Base-by-base conservation (phyloP, 306 rosid species). In the Dalbergia oliveri region DNA sequence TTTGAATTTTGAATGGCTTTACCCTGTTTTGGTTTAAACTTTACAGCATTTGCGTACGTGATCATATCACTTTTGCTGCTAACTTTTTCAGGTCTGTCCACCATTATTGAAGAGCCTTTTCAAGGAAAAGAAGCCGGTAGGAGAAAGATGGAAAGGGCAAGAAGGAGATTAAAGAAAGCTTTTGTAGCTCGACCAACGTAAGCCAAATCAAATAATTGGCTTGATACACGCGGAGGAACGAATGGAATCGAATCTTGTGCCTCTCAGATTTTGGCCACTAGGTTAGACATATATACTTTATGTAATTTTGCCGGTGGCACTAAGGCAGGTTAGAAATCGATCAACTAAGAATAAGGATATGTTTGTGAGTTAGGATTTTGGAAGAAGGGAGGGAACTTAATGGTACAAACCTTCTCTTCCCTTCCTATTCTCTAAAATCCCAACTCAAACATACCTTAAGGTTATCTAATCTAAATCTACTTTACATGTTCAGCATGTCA, bases 51-150 rank as follows among this genome's bases (percentile, higher is more conserved):
- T 45, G 26, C 45, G 8, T 67, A 72, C 53, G 44, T 44, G 80
- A 66, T 16, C 33, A 69, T 82, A 49, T 80, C 35, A 78, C 70
- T 70, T 75, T 72, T 83, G 15, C 14, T 51, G 65, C 65, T 61
- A 33, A 47, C 34, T 63, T 84, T 90, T 85, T 72, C 89, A 91
- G 92, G 90, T 16, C 80, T 89, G 69, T 80, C 88, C 78, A 86
- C 91, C 86, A 87, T 88, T 71, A 75, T 74, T 19, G 90, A 86
- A 83, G 89, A 92, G 31, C 88, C 86, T 73, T 83, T 86, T 63
- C 10, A 44, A 35, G 71, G 18, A 45, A 87, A 83, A 76, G 91
- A 86, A 71, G 76, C 39, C 59, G 72, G 66, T 33, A 78, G 85
- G 81, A 84, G 89, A 79, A 91, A 80, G 84, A 72, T 66, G 82